phyloP scores from a whole-genome alignment of 2,329 filamentous ascomycete genomes.

The Pseudogymnoascus sp. region DNA sequence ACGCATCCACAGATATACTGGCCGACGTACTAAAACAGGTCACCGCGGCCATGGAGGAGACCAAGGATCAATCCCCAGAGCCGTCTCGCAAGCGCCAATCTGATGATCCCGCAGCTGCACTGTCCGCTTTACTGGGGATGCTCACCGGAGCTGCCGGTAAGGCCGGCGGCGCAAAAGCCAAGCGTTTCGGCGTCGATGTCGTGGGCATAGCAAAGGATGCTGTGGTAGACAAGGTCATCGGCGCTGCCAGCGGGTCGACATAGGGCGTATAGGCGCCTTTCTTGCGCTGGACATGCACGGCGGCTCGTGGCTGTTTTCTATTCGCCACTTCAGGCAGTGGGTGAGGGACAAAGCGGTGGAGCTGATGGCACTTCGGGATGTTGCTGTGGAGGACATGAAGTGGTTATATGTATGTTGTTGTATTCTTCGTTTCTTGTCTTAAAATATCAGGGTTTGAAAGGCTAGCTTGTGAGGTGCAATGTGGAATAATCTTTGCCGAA shows the following conservation, averaged over 20 bases:
- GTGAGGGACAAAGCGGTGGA: not conserved
- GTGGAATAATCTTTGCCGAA: not conserved
- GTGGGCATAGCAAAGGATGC: not conserved
- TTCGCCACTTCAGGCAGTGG: not conserved
- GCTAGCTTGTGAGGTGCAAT: not conserved
- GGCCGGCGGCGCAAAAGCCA: not conserved
- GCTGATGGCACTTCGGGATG: not conserved
- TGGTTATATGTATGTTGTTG: not conserved
- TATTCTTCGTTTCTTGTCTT: constrained; percentile 5
- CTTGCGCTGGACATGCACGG: not conserved
- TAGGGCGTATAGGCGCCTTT: not conserved
- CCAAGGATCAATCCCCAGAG: not conserved
- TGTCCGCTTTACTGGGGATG: not conserved
- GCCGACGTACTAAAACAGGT: too few species aligned
- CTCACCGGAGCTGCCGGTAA: not conserved
- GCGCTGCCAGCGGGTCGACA: not conserved
- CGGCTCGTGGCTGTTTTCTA: not conserved
- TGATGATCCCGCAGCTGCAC: not conserved
- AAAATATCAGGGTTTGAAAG: constrained; percentile 1
- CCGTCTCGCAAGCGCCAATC: not conserved
- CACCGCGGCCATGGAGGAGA: not conserved
- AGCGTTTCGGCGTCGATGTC: not conserved
- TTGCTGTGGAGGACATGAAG: not conserved
- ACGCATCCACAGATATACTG: too few species aligned
- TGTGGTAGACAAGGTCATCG: not conserved